Percentiles rank a stretch among this genome's conserved stretches.
These are phyloP conservation scores for Mycena rosella DNA, from an alignment of 768 basidiomycete genomes.

Conservation along the genomic window DNA sequence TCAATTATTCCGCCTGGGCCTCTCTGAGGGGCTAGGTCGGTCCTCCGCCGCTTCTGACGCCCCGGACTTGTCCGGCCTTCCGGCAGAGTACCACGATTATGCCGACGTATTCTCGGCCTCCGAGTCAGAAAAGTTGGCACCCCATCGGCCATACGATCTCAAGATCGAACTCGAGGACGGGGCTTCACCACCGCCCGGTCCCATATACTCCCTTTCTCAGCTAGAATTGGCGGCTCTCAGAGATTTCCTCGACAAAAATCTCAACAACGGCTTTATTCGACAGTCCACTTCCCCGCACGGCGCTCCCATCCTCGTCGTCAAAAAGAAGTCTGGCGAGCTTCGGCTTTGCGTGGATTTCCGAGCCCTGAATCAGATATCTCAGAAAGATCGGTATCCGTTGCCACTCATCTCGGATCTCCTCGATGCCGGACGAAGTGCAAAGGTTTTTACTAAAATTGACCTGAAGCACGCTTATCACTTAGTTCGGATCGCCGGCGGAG, in stretches of 20 bases:
- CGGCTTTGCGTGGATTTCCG: too few species aligned
- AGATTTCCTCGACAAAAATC: conserved; percentile 9
- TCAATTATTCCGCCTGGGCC: not conserved
- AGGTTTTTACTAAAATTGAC: not conserved
- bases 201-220: conserved; percentile 1
- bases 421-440: not conserved
- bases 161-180: conserved; percentile 6
- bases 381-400: too few species aligned
- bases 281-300: conserved; percentile 1
- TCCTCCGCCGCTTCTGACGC: not conserved
- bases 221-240: not conserved
- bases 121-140: not conserved
- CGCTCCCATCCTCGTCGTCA: not conserved
- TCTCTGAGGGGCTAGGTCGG: conserved; percentile 1
- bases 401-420: not conserved
- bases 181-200: not conserved
- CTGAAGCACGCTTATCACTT: too few species aligned
- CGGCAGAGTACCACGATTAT: not conserved
- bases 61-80: not conserved
- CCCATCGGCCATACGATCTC: conserved; percentile 7
- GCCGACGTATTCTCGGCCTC: not conserved
- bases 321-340: not conserved
- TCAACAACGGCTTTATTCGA: conserved; percentile 1
- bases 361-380: too few species aligned
- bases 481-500: too few species aligned